phyloP scores from a whole-genome alignment of 345 rosid genomes.

The Eucalyptus sp. region DNA sequence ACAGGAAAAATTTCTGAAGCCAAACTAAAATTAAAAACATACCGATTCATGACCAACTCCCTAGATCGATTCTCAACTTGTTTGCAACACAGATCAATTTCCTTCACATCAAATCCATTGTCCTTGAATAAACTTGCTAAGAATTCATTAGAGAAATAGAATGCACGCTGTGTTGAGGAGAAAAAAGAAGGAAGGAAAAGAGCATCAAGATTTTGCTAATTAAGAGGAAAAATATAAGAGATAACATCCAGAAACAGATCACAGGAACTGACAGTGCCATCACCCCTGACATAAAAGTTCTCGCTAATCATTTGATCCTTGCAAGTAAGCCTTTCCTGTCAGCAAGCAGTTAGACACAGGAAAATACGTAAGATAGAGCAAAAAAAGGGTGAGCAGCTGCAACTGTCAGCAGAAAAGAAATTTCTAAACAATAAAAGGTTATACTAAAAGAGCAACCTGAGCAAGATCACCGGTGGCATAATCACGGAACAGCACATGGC shows the following conservation, averaged over 20 bases:
- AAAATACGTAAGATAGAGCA: neutral
- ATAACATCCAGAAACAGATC: neutral
- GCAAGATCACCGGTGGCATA: constrained; percentile 91
- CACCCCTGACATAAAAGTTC: constrained; percentile 87
- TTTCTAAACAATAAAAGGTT: neutral
- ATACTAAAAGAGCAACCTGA: constrained; percentile 37
- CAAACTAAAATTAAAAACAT: neutral
- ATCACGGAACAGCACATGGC: constrained; percentile 73
- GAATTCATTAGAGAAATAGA: constrained; percentile 78
- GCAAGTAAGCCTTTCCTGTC: constrained; percentile 73
- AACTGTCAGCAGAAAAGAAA: neutral
- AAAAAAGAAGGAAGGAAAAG: neutral
- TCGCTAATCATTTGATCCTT: constrained; percentile 87
- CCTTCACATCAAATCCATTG: constrained; percentile 66
- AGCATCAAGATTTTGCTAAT: neutral
- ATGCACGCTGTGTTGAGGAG: constrained; percentile 52
- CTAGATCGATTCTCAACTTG: constrained; percentile 91
- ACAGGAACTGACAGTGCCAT: constrained; percentile 78
- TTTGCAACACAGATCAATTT: constrained; percentile 68
- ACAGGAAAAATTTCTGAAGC: neutral
- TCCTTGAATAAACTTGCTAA: constrained; percentile 52
- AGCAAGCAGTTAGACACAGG: neutral
- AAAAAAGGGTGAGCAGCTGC: neutral
- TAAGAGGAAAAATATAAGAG: neutral
- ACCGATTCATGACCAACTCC: constrained; percentile 82